phyloP scores from a whole-genome alignment of 2,329 filamentous ascomycete genomes.

The Fusarium sp. region DNA sequence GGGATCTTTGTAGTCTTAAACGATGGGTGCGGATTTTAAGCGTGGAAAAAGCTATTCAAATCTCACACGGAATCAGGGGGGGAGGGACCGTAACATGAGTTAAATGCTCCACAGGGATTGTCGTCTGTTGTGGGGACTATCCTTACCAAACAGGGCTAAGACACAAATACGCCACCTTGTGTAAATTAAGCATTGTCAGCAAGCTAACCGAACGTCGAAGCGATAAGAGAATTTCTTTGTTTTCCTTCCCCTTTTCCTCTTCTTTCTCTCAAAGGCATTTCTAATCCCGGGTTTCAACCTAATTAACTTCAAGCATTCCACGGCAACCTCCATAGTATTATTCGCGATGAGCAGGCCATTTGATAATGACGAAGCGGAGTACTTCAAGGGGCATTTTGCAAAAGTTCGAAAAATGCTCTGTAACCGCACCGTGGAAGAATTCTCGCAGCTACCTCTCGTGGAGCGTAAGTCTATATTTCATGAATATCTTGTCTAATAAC shows the following conservation, averaged over 20 bases:
- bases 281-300: too few relatives aligned
- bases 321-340: too few relatives aligned
- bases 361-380: too few relatives aligned
- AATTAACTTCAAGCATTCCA: too few relatives aligned
- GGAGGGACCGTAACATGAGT: not conserved
- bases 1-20: not conserved
- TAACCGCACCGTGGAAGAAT: too few relatives aligned
- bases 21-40: not conserved
- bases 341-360: too few relatives aligned
- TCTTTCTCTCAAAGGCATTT: too few relatives aligned
- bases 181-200: not conserved
- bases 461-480: too few relatives aligned
- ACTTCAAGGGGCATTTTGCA: too few relatives aligned
- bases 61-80: not conserved
- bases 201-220: not conserved
- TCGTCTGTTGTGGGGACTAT: not conserved
- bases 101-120: not conserved
- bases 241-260: not conserved
- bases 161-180: not conserved
- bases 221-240: not conserved
- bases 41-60: not conserved
- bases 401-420: too few relatives aligned
- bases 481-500: too few relatives aligned
- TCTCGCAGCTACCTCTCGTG: too few relatives aligned
- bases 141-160: not conserved